Evolutionary conservation across 2,329 filamentous ascomycete species (phyloP), one percentile per base, ranked within the genome.

Genomic region (Colletotrichum endophyticum): DNA sequence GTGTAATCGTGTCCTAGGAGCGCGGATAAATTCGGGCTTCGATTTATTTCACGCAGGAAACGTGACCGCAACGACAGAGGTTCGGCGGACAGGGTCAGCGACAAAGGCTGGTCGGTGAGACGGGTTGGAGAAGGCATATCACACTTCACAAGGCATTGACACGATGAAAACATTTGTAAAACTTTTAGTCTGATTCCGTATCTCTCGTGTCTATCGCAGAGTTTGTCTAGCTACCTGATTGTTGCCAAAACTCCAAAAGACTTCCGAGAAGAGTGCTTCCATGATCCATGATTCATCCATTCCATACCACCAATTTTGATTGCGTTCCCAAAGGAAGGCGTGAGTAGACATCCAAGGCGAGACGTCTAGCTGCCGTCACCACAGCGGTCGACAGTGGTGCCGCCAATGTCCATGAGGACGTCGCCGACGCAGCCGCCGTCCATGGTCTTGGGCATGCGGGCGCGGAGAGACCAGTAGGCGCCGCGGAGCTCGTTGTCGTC

Each of bases 1-100:
- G 44, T 1, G 11, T n/a, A 13, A 22, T 13, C n/a, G 44, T 49
- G 8, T 49, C 11, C 19, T 49, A 1, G 11, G n/a, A 53, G n/a
- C 6, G n/a, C n/a, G 6, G 11, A n/a, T 49, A 13, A 22, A 1
- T 49, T 0, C 0, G 1, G 3, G 11, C 12, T 13, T 25, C 44
- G 0, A 1, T 53, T 13, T 22, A 13, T 13, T 53, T 25, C 11
- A 53, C n/a, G 0, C 6, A 25, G n/a, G 11, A 13, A 13, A 22
- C 1, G 2, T 25, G 44, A 53, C 3, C 44, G 44, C 2, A 53
- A 53, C 3, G 44, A 13, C n/a, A 49, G 11, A 49, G 2, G 11
- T 5, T 13, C 44, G 44, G 0, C n/a, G n/a, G 44, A 25, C 44
- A 22, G 44, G 0, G 11, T 22, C 11, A 0, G 0, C n/a, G 44